These are phyloP conservation scores for Lantana camara DNA, from an alignment of 257 asterid species.

Conservation along the genomic window DNA sequence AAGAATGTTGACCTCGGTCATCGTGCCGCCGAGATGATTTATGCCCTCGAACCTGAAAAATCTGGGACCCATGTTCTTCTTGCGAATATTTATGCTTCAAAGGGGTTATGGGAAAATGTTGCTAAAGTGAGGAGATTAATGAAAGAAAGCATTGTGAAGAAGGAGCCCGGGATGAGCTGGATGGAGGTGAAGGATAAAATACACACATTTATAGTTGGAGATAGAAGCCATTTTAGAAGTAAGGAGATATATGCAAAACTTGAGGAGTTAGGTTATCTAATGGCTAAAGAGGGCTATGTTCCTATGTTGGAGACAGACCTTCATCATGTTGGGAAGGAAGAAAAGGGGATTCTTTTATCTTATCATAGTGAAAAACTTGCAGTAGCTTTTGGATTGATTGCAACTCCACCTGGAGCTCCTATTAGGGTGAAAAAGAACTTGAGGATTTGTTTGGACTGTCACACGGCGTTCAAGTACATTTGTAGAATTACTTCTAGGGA, in stretches of 20 bases:
- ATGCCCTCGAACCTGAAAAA: slow-evolving; percentile 65
- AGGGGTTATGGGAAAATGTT: slow-evolving; percentile 69
- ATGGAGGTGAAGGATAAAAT: slow-evolving; percentile 67
- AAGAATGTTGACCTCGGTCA: slow-evolving; percentile 66
- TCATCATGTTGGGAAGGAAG: slow-evolving; percentile 59
- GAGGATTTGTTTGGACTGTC: slow-evolving; percentile 81
- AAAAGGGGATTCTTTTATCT: slow-evolving; percentile 66
- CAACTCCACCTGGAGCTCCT: slow-evolving; percentile 69
- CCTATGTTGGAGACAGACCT: slow-evolving; percentile 69
- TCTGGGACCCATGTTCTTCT: slow-evolving; percentile 74
- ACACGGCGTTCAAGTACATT: slow-evolving; percentile 69
- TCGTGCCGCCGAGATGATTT: slow-evolving; percentile 62
- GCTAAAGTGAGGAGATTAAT: slow-evolving; percentile 53
- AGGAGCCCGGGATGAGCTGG: slow-evolving; percentile 94
- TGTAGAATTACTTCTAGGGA: slow-evolving; percentile 66
- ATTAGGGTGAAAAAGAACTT: slow-evolving; percentile 81
- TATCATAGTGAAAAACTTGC: slow-evolving; percentile 86
- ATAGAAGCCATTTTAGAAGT: slow-evolving; percentile 58
- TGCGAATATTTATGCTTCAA: slow-evolving; percentile 75
- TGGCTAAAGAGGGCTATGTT: slow-evolving; percentile 72
- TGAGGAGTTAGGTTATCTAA: slow-evolving; percentile 52
- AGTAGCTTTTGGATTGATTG: slow-evolving; percentile 74
- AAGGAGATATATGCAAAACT: slow-evolving; percentile 66
- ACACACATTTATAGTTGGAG: slow-evolving; percentile 77
- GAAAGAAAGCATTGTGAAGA: slow-evolving; percentile 70